These are phyloP conservation scores for Sporisorium reilianum DNA, from an alignment of 1,284 basidiomycete species.

Conservation along the genomic window DNA sequence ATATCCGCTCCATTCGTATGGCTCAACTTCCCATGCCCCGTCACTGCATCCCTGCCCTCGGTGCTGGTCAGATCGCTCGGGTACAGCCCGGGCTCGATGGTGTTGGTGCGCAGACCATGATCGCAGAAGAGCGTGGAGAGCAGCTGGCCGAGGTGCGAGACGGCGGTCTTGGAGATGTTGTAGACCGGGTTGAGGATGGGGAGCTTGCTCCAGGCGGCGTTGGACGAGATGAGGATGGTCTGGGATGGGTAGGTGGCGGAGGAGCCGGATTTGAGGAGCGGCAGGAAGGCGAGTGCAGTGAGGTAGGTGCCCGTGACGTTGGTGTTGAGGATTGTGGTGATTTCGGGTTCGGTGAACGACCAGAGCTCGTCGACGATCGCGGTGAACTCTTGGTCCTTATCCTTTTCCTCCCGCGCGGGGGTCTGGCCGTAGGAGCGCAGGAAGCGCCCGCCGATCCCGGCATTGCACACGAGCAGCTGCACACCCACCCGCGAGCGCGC, in stretches of 20 bases:
- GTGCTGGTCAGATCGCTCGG: slow-evolving; percentile 41
- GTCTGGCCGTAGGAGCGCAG: slow-evolving; percentile 29
- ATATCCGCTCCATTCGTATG: slow-evolving; percentile 56
- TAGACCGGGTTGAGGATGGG: slow-evolving; percentile 57
- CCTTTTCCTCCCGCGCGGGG: not conserved
- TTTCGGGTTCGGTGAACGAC: slow-evolving; percentile 37
- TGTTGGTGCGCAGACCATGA: slow-evolving; percentile 30
- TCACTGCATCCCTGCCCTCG: slow-evolving; percentile 12
- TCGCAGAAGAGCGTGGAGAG: slow-evolving; percentile 44
- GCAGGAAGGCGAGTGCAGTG: slow-evolving; percentile 38
- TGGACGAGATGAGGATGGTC: slow-evolving; percentile 47
- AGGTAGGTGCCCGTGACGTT: slow-evolving; percentile 51
- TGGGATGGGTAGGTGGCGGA: slow-evolving; percentile 22
- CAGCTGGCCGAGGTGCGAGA: slow-evolving; percentile 45
- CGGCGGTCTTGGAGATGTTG: slow-evolving; percentile 51
- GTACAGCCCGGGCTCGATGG: slow-evolving; percentile 50
- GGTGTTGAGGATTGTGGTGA: slow-evolving; percentile 29
- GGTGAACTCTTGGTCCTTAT: slow-evolving; percentile 27
- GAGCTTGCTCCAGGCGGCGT: slow-evolving; percentile 49
- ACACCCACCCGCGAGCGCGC: slow-evolving; percentile 16
- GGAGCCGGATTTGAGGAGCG: slow-evolving; percentile 28
- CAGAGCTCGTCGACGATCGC: slow-evolving; percentile 41
- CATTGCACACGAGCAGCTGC: slow-evolving; percentile 46
- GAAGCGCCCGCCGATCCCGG: slow-evolving; percentile 38
- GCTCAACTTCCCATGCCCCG: slow-evolving; percentile 31